A percentile compares a stretch with the other conserved stretches of the same genome.
Evolutionary conservation across 805 yeast species (phyloP).

Genomic region (Kodamaea leandrae): DNA sequence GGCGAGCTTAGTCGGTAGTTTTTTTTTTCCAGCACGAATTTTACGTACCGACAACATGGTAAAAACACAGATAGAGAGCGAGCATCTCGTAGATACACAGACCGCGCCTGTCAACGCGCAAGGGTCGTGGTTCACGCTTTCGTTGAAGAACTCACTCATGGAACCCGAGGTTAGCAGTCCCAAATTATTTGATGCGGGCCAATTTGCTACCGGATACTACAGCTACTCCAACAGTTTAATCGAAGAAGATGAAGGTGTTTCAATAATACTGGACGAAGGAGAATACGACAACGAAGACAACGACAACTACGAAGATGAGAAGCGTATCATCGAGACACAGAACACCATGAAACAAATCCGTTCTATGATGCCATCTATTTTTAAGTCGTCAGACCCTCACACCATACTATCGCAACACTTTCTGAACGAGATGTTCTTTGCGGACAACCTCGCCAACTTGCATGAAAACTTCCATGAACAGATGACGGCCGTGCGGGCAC

Average conservation of each 20-base stretch:
- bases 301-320: conserved; percentile 1
- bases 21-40: not conserved
- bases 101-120: not conserved
- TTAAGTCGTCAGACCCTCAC: conserved; percentile 4
- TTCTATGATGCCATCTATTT: conserved; percentile 6
- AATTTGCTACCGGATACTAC: conserved; percentile 5
- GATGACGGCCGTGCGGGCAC: conserved; percentile 9
- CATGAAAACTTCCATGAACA: conserved; percentile 10
- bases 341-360: conserved; percentile 4
- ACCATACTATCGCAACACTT: conserved; percentile 12
- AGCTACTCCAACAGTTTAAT: conserved; percentile 9
- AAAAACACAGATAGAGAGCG: not conserved
- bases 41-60: not conserved
- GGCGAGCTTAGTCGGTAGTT: not conserved
- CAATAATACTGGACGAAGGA: conserved; percentile 7
- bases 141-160: not conserved
- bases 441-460: conserved; percentile 13
- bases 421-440: conserved; percentile 16
- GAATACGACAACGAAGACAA: conserved; percentile 5
- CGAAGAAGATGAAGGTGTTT: conserved; percentile 12
- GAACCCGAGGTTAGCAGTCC: not conserved
- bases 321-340: not conserved
- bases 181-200: not conserved
- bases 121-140: not conserved
- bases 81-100: not conserved